Evolutionary conservation across 2,329 filamentous ascomycete genomes (phyloP), one percentile per base, ranked within the genome.

Genomic region (Aspergillus clavatus): DNA sequence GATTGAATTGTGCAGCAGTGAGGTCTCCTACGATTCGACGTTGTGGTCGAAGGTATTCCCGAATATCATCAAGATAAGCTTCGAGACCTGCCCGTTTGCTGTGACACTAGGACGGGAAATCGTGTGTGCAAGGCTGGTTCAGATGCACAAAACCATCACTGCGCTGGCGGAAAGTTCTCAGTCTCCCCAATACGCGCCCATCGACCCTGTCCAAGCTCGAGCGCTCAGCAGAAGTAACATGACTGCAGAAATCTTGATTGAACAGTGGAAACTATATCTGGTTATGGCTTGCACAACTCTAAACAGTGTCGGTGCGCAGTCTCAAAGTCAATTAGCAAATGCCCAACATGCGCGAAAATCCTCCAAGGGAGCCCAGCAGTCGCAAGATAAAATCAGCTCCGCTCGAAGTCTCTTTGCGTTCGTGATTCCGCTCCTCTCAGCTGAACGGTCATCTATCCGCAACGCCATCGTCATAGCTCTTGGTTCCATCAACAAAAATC

Each of bases 1-100:
- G 14, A 86, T 97, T 26, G 91, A 97, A 63, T 79, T 98, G 19
- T 97, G 93, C 68, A 91, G 89, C 56, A 97, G 93, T 68, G 93
- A 97, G 56, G 83, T 93, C 21, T 89, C 89, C 0, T 96, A 97
- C 59, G 93, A 98, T 63, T 85, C 89, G 2, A 95, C 90, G 0
- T 72, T 98, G 10, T 98, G 93, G 93, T 94, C 93, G 71, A 98
- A 97, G 62, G 85, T 97, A 14, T 98, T 98, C 59, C 94, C 93
- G 3, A 97, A 96, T 59, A 77, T 98, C 24, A 87, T 98, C 45
- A 82, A 89, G 8, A 85, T 95, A 54, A 89, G 89, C 47, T 94
- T 89, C 60, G 88, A 96, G 54, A 86, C 86, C 47, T 98, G 91
- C 58, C 87, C 89, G 0, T 90, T 95, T 58, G 89, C 91, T 2